These are phyloP conservation scores for Suillus sp. DNA, from an alignment of 768 basidiomycete species.

Conservation along the genomic window DNA sequence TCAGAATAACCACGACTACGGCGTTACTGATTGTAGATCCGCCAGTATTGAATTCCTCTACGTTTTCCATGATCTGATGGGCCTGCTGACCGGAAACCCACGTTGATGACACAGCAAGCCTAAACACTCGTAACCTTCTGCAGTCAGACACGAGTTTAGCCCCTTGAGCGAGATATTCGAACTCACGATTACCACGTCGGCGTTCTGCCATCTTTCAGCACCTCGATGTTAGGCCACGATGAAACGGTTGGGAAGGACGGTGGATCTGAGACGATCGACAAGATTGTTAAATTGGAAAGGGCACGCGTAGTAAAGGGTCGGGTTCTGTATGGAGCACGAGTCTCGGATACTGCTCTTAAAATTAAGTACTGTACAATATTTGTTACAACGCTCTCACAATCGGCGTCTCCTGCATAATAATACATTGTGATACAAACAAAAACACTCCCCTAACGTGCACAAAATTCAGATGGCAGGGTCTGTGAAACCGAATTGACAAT, in stretches of 20 bases:
- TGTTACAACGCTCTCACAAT: background rate
- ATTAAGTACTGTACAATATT: background rate
- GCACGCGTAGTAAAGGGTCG: background rate
- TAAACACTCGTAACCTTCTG: slow-evolving; percentile 2
- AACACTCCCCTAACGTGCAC: background rate
- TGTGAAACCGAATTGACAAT: background rate
- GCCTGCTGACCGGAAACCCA: background rate
- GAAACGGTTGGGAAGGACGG: background rate
- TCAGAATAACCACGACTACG: background rate
- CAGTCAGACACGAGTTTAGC: slow-evolving; percentile 6
- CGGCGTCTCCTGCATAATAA: background rate
- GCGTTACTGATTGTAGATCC: slow-evolving; percentile 8
- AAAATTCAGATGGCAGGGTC: background rate
- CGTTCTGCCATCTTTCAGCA: slow-evolving; percentile 9
- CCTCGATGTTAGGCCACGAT: slow-evolving; percentile 10
- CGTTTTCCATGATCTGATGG: slow-evolving; percentile 7
- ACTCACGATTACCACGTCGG: background rate
- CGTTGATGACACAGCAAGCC: slow-evolving; percentile 3
- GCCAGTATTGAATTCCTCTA: slow-evolving; percentile 3
- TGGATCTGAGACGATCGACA: slow-evolving; percentile 5
- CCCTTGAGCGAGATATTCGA: slow-evolving; percentile 5
- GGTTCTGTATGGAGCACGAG: background rate
- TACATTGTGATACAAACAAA: background rate
- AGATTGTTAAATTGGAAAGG: slow-evolving; percentile 13
- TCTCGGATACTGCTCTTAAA: background rate